Base-by-base conservation (phyloP, 305 asterid species). In the Vinca major region DNA sequence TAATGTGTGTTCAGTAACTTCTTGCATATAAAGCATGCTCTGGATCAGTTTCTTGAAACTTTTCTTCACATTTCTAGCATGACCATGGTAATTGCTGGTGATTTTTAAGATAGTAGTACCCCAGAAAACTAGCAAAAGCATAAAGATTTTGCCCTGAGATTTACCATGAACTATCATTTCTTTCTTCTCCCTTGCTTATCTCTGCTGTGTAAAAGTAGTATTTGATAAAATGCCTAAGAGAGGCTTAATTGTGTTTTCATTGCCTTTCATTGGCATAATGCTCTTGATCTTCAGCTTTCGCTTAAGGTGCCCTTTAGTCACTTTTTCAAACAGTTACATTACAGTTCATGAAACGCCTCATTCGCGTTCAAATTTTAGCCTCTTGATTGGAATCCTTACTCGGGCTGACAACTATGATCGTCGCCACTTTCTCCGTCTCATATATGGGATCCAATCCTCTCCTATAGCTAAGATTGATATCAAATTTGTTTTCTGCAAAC, bases 371-470 rank as follows among this genome's bases (percentile, higher is more conserved):
- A 71, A 77, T 7, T 84, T 89, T 55, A 77, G 70, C 71, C 87
- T 88, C 66, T 36, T 88, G 26, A 77, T 86, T 3, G 89, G 96
- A 40, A 76, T 89, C 76, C 86, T 89, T 68, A 87, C 87, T 1
- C 85, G 77, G 0, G 83, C 96, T 1, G 88, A 80, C 11, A 66
- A 64, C 8, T 84, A 87, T 58, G 92, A 83, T 2, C 89, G 79
- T 4, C 89, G 92, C 68, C 88, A 87, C 77, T 86, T 89, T 78
- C 90, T 89, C 71, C 92, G 92, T 63, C 87, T 89, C 70, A 26
- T 87, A 5, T 86, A 89, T 64, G 95, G 84, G 16, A 77, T 75
- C 2, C 92, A 88, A 33, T 70, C 86, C 39, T 68, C 85, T 10
- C 50, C 81, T 20, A 10, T 75, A 11, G 87, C 92, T 14, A 74